These are phyloP conservation scores for Prunus mongolica DNA, from an alignment of 306 rosid species.

Conservation along the genomic window DNA sequence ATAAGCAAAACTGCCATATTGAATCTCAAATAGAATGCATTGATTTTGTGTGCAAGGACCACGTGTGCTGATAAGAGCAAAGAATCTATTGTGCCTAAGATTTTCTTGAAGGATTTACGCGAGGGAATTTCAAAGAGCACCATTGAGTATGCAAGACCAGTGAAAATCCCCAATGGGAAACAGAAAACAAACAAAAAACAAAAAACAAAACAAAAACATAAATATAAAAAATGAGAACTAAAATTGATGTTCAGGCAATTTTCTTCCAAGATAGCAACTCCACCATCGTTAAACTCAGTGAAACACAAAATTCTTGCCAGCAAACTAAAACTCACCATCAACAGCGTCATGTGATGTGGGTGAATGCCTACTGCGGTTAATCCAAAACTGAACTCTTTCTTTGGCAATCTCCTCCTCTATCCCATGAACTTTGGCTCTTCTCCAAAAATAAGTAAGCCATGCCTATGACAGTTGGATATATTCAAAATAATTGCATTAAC, in stretches of 20 bases:
- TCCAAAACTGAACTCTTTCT: slow-evolving; percentile 94
- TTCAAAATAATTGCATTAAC: neutral
- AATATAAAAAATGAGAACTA: neutral
- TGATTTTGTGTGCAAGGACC: neutral
- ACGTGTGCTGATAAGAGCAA: neutral
- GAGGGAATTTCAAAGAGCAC: neutral
- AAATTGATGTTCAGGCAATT: neutral
- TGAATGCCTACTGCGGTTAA: slow-evolving; percentile 72
- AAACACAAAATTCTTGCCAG: neutral
- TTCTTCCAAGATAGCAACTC: neutral
- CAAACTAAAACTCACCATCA: slow-evolving; percentile 52
- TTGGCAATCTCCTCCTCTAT: slow-evolving; percentile 77
- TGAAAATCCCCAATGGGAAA: neutral
- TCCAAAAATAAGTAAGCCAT: slow-evolving; percentile 98
- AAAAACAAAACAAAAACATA: neutral
- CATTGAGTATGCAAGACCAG: neutral
- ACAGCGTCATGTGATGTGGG: slow-evolving; percentile 93
- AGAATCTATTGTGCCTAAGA: too few relatives aligned
- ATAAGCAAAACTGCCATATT: slow-evolving; percentile 4
- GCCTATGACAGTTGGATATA: slow-evolving; percentile 47
- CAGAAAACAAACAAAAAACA: neutral
- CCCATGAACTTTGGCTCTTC: slow-evolving; percentile 86
- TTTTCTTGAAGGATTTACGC: too few relatives aligned
- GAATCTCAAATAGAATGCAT: neutral
- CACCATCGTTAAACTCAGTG: neutral